Conservation (phyloP, 805 yeast genomes). For the Sungouiella blattae region DNA sequence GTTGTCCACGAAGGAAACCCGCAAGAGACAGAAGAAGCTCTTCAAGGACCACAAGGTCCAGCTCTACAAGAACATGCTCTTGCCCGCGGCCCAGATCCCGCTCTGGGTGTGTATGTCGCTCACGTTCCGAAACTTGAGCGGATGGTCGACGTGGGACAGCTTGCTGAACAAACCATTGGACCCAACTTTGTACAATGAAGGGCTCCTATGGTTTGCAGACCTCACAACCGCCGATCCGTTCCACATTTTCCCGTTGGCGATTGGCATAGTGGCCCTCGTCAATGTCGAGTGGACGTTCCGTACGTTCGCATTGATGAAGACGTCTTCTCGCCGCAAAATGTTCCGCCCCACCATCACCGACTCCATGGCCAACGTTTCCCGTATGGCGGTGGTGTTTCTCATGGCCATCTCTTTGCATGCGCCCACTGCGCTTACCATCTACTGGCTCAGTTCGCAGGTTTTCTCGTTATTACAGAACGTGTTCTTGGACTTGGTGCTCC, state of each 20-base stretch:
- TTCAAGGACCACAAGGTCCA: slow-evolving; percentile 68
- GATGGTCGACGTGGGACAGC: slow-evolving; percentile 51
- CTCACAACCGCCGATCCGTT: slow-evolving; percentile 59
- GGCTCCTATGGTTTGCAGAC: slow-evolving; percentile 59
- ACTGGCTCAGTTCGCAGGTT: slow-evolving; percentile 85
- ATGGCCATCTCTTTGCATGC: slow-evolving; percentile 86
- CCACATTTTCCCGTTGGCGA: slow-evolving; percentile 60
- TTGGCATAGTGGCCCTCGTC: slow-evolving; percentile 68
- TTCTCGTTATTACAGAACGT: slow-evolving; percentile 77
- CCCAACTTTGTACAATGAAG: slow-evolving; percentile 47
- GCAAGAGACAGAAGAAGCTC: slow-evolving; percentile 69
- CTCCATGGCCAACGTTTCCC: slow-evolving; percentile 63
- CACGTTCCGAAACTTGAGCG: slow-evolving; percentile 72
- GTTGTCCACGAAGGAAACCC: slow-evolving; percentile 70
- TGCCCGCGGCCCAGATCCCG: slow-evolving; percentile 84
- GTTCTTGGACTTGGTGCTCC: slow-evolving; percentile 61
- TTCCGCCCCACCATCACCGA: slow-evolving; percentile 58
- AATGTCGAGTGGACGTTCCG: slow-evolving; percentile 81
- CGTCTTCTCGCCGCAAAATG: slow-evolving; percentile 35
- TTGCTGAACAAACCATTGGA: slow-evolving; percentile 47
- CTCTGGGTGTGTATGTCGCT: slow-evolving; percentile 78
- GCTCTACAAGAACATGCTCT: slow-evolving; percentile 66
- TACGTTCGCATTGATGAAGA: slow-evolving; percentile 52
- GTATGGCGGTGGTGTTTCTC: slow-evolving; percentile 73
- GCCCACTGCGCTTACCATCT: slow-evolving; percentile 75